These are phyloP conservation scores for Tubosaeta sp. DNA, from an alignment of 768 basidiomycete genomes.

Conservation along the genomic window DNA sequence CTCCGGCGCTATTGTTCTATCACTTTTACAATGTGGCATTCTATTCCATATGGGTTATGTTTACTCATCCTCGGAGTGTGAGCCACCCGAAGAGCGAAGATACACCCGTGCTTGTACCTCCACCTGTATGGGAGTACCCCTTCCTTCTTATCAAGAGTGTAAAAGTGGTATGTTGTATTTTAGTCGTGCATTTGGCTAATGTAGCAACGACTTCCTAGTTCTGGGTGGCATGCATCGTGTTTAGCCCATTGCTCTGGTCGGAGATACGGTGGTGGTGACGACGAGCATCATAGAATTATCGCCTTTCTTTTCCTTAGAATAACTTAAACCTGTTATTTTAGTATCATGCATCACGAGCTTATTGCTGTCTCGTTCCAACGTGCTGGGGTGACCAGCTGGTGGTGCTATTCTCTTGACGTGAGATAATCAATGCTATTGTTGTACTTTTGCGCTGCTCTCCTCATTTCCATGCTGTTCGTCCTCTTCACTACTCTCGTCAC, in stretches of 20 bases:
- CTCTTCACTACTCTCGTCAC: slow-evolving; percentile 16
- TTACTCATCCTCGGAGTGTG: slow-evolving; percentile 51
- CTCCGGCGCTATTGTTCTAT: slow-evolving; percentile 73
- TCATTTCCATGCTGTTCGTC: slow-evolving; percentile 16
- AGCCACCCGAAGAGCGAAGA: slow-evolving; percentile 10
- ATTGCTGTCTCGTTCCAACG: too few relatives aligned
- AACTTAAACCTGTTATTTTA: too few relatives aligned
- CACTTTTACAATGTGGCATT: slow-evolving; percentile 97
- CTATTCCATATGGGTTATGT: slow-evolving; percentile 89
- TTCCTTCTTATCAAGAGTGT: slow-evolving; percentile 54
- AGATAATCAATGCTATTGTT: slow-evolving; percentile 10
- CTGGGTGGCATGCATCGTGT: slow-evolving; percentile 87
- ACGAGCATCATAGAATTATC: not conserved
- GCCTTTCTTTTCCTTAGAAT: not conserved
- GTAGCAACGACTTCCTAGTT: slow-evolving; percentile 47
- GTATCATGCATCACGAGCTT: too few relatives aligned
- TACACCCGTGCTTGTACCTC: slow-evolving; percentile 38
- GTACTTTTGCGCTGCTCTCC: slow-evolving; percentile 9
- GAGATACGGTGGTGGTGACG: slow-evolving; percentile 73
- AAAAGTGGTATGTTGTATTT: slow-evolving; percentile 58
- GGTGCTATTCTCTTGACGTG: too few relatives aligned
- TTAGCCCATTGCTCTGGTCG: slow-evolving; percentile 83
- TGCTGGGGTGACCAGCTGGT: too few relatives aligned
- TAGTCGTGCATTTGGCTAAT: not conserved
- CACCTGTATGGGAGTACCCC: slow-evolving; percentile 66